These are phyloP conservation scores for Leccinum variabile DNA, from an alignment of 1,284 basidiomycete species.

Conservation along the genomic window DNA sequence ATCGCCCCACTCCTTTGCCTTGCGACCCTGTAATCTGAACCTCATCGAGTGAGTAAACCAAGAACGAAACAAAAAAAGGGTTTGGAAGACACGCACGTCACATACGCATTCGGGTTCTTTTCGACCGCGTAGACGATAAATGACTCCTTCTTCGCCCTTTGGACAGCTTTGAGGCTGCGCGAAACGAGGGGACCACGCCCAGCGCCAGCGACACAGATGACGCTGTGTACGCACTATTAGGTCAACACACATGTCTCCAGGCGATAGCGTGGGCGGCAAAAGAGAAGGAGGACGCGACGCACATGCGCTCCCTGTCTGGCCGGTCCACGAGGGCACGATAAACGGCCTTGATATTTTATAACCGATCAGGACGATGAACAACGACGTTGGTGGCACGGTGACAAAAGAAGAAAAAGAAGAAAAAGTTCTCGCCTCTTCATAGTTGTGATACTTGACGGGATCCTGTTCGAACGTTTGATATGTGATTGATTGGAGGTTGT, in stretches of 20 bases:
- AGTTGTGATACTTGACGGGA: slow-evolving; percentile 93
- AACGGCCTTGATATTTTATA: slow-evolving; percentile 58
- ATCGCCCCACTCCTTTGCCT: slow-evolving; percentile 81
- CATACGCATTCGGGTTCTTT: slow-evolving; percentile 93
- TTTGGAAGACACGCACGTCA: slow-evolving; percentile 64
- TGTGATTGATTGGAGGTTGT: slow-evolving; percentile 91
- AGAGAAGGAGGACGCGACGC: slow-evolving; percentile 14
- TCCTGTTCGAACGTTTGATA: slow-evolving; percentile 99
- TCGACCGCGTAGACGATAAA: slow-evolving; percentile 83
- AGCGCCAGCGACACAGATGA: slow-evolving; percentile 91
- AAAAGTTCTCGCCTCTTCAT: slow-evolving; percentile 74
- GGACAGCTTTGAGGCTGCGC: slow-evolving; percentile 78
- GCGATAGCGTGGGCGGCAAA: not conserved
- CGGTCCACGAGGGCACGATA: slow-evolving; percentile 79
- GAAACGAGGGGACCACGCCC: slow-evolving; percentile 94
- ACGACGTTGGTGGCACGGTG: slow-evolving; percentile 9
- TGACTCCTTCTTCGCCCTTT: slow-evolving; percentile 65
- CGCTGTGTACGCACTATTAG: slow-evolving; percentile 44
- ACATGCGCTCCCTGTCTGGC: slow-evolving; percentile 60
- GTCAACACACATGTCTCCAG: slow-evolving; percentile 19
- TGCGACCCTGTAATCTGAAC: slow-evolving; percentile 76
- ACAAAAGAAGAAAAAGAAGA: not conserved
- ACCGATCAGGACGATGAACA: slow-evolving; percentile 8
- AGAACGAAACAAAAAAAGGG: slow-evolving; percentile 5
- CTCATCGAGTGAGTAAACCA: slow-evolving; percentile 22